phyloP scores from a whole-genome alignment of 31 red algal genomes.

The Endocladia muricata region DNA sequence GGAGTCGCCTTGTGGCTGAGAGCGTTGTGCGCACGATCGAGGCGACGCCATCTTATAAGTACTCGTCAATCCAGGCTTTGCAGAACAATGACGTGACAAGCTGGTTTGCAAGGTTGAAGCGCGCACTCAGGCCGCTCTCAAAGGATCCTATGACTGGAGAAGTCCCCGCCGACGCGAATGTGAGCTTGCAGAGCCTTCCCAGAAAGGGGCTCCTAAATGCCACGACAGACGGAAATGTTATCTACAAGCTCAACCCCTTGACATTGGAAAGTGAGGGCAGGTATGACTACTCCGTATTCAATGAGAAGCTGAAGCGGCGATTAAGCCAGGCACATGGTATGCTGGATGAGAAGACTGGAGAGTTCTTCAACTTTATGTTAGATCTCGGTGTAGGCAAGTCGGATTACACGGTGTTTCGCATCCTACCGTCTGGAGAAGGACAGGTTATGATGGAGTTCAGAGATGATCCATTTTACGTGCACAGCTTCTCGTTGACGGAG shows the following conservation, averaged over 20 bases:
- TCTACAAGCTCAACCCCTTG: constrained; percentile 16
- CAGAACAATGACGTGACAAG: background rate
- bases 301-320: constrained; percentile 3
- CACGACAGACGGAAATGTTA: constrained; percentile 16
- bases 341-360: constrained; percentile 29
- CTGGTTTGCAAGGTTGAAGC: background rate
- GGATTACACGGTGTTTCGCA: constrained; percentile 36
- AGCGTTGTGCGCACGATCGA: background rate
- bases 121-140: background rate
- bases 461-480: constrained; percentile 31
- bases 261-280: constrained; percentile 26
- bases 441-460: constrained; percentile 31
- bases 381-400: constrained; percentile 10
- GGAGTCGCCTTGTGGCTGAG: background rate
- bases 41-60: background rate
- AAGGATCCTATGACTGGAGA: constrained; percentile 3
- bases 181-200: constrained; percentile 13
- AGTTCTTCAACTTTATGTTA: constrained; percentile 55
- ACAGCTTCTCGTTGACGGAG: constrained; percentile 52
- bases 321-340: constrained; percentile 46
- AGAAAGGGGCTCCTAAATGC: background rate
- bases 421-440: constrained; percentile 12
- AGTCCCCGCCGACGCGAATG: constrained; percentile 1
- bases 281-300: background rate
- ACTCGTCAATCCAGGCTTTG: background rate